A percentile compares a stretch with the other conserved stretches of the same genome.
Conservation (phyloP, 805 yeast species). For the Wickerhamomyces hampshirensis region DNA sequence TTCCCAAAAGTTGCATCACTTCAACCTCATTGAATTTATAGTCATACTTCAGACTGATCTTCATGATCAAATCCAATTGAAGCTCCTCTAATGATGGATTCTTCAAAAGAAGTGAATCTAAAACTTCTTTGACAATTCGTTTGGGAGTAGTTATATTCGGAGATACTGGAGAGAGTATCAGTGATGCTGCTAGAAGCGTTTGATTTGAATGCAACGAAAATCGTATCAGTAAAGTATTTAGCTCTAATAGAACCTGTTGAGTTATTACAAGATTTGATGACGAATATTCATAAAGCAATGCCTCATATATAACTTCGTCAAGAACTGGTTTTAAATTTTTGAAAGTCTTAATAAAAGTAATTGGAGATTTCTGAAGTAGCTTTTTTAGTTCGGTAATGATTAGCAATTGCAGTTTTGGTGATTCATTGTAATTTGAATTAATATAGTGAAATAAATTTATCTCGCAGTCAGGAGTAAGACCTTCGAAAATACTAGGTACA, state of each 20-base stretch:
- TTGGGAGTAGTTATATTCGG: neutral
- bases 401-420: neutral
- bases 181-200: constrained; percentile 7
- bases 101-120: constrained; percentile 13
- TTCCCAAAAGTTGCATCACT: constrained; percentile 10
- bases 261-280: neutral
- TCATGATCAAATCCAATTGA: constrained; percentile 14
- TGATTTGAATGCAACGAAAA: constrained; percentile 8
- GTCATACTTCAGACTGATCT: constrained; percentile 7
- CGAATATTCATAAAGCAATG: neutral
- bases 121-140: constrained; percentile 1
- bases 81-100: constrained; percentile 19
- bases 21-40: constrained; percentile 14
- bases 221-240: neutral
- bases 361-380: neutral
- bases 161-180: constrained; percentile 3
- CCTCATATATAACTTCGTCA: neutral
- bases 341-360: neutral
- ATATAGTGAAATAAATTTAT: no score
- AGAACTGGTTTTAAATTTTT: neutral
- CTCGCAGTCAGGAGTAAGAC: neutral
- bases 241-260: neutral
- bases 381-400: neutral
- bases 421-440: neutral
- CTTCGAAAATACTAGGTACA: neutral